phyloP scores from a whole-genome alignment of 2,329 filamentous ascomycete genomes.

The Blastomyces gilchristii region DNA sequence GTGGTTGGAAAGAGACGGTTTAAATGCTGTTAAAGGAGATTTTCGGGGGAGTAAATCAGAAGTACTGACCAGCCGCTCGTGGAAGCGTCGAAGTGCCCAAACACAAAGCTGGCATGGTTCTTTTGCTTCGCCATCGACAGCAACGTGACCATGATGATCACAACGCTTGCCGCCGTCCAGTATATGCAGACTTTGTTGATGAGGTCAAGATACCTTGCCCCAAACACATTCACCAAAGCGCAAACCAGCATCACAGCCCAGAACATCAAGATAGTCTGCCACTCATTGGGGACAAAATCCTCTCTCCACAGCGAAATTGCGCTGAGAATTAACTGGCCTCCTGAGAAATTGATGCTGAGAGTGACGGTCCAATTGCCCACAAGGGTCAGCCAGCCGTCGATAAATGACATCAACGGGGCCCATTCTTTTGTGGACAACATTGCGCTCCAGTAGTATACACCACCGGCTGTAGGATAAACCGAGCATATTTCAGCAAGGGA shows the following conservation, averaged over 20 bases:
- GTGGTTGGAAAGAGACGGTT: background rate
- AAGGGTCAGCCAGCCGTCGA: constrained; percentile 61
- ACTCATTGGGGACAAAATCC: constrained; percentile 55
- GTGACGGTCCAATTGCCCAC: constrained; percentile 65
- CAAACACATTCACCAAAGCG: constrained; percentile 55
- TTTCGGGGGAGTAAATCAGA: constrained; percentile 17
- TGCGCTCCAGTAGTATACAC: constrained; percentile 62
- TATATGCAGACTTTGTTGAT: constrained; percentile 66
- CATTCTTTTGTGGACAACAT: constrained; percentile 57
- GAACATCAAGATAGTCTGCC: constrained; percentile 61
- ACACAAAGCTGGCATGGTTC: constrained; percentile 54
- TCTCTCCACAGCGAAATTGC: constrained; percentile 62
- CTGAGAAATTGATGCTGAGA: constrained; percentile 59
- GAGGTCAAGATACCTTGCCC: constrained; percentile 51
- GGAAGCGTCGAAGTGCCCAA: constrained; percentile 57
- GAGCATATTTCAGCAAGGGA: constrained; percentile 60
- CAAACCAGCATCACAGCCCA: constrained; percentile 61
- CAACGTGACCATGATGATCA: constrained; percentile 58
- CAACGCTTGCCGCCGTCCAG: constrained; percentile 56
- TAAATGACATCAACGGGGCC: constrained; percentile 57
- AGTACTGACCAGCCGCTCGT: constrained; percentile 49
- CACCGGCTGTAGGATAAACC: constrained; percentile 57
- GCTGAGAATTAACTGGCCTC: constrained; percentile 57
- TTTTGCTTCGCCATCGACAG: constrained; percentile 49
- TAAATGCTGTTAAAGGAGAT: background rate